phyloP scores from a whole-genome alignment of 257 asterid genomes.

The Jaltomata sinuosa region DNA sequence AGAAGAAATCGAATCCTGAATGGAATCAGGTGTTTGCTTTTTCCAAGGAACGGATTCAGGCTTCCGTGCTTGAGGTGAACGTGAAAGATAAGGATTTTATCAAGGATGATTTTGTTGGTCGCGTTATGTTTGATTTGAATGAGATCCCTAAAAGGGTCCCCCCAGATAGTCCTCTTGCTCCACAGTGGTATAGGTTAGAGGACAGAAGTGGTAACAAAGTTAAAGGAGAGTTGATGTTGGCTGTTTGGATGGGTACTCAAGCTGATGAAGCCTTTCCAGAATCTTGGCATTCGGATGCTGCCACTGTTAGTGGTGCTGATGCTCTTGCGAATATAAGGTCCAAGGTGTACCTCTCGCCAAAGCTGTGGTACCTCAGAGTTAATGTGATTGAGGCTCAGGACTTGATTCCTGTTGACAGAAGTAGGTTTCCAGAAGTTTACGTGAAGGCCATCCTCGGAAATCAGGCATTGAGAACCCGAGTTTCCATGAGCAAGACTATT shows the following conservation, averaged over 20 bases:
- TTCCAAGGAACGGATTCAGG: conserved; percentile 10
- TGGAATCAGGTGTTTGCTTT: conserved; percentile 22
- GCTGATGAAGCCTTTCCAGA: conserved; percentile 19
- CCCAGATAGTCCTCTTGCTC: conserved; percentile 22
- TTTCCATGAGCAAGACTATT: conserved; percentile 2
- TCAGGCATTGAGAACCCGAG: conserved; percentile 9
- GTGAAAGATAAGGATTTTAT: conserved; percentile 19
- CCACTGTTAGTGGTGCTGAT: neutral
- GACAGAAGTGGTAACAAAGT: conserved; percentile 3
- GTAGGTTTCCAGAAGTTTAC: conserved; percentile 8
- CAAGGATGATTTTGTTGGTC: conserved; percentile 13
- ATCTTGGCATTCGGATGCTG: conserved; percentile 19
- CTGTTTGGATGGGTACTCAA: conserved; percentile 25
- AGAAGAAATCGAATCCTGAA: conserved; percentile 9
- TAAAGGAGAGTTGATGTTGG: conserved; percentile 16
- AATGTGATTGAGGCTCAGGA: conserved; percentile 19
- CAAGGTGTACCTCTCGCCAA: conserved; percentile 14
- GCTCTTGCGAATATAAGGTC: conserved; percentile 6
- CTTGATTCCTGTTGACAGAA: conserved; percentile 9
- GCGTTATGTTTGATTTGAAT: conserved; percentile 5
- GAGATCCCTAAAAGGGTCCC: conserved; percentile 18
- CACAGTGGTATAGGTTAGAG: conserved; percentile 18
- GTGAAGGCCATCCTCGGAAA: conserved; percentile 14
- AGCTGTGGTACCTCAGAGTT: conserved; percentile 17
- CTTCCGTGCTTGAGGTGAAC: conserved; percentile 3